Percentiles rank a stretch among this genome's conserved stretches.
Evolutionary conservation across 805 yeast species (phyloP).

Genomic region (Ogataea methylovora): DNA sequence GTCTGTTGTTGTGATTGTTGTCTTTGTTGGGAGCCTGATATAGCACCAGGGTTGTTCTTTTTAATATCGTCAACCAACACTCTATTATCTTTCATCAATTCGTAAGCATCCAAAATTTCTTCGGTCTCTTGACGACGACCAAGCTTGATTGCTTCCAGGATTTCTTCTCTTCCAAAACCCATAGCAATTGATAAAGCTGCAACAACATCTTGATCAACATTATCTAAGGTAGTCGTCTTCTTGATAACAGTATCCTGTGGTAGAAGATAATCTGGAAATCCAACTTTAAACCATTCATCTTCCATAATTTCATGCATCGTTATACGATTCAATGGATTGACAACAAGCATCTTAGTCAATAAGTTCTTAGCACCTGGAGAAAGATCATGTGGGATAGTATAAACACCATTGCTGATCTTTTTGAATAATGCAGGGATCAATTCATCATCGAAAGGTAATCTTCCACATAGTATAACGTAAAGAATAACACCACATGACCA

Average conservation of each 20-base stretch:
- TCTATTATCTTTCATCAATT: slow-evolving; percentile 73
- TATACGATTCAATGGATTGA: slow-evolving; percentile 88
- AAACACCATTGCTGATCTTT: slow-evolving; percentile 88
- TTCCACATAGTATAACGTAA: slow-evolving; percentile 92
- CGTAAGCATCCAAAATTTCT: slow-evolving; percentile 83
- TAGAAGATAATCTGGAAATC: slow-evolving; percentile 69
- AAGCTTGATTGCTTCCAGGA: slow-evolving; percentile 51
- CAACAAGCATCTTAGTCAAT: slow-evolving; percentile 86
- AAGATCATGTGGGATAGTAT: slow-evolving; percentile 79
- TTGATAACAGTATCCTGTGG: slow-evolving; percentile 43
- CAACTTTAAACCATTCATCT: slow-evolving; percentile 88
- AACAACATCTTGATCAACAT: slow-evolving; percentile 70
- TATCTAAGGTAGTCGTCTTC: slow-evolving; percentile 24
- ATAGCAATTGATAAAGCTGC: slow-evolving; percentile 68
- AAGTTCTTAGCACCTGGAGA: slow-evolving; percentile 80
- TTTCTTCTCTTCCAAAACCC: slow-evolving; percentile 86
- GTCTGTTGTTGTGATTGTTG: slow-evolving; percentile 6
- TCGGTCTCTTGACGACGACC: slow-evolving; percentile 41
- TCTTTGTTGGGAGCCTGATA: too few species aligned
- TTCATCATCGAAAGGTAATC: slow-evolving; percentile 94
- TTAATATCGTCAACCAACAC: slow-evolving; percentile 61
- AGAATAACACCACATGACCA: slow-evolving; percentile 96
- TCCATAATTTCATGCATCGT: slow-evolving; percentile 89
- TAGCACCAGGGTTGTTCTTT: slow-evolving; percentile 11
- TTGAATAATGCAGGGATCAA: slow-evolving; percentile 91